These are phyloP conservation scores for Ceratocystis variospora DNA, from an alignment of 2,329 filamentous ascomycete species.

Conservation along the genomic window DNA sequence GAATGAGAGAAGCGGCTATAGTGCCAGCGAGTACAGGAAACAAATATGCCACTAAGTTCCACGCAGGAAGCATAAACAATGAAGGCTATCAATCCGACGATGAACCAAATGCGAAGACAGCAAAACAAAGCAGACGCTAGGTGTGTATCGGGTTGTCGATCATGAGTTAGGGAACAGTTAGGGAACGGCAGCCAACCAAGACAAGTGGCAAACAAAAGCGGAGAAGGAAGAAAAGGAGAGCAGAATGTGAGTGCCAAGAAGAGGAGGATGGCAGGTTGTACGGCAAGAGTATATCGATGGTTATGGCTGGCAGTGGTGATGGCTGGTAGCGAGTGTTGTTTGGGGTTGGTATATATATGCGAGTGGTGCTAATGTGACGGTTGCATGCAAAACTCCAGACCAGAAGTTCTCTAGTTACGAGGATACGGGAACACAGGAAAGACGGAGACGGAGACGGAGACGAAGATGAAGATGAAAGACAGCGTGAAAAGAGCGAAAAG, in stretches of 20 bases:
- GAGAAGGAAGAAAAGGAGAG: neutral
- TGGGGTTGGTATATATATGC: neutral
- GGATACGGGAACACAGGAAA: neutral
- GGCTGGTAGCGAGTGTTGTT: neutral
- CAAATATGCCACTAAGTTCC: no score
- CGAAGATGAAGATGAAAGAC: no score
- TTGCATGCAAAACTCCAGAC: neutral
- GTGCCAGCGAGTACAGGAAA: neutral
- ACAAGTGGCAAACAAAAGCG: neutral
- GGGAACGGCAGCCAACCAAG: neutral
- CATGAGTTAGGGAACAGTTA: constrained; percentile 5
- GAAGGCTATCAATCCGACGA: neutral
- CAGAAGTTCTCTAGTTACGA: no score
- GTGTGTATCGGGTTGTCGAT: constrained; percentile 13
- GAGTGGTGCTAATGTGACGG: neutral
- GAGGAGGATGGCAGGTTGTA: neutral
- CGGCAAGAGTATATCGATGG: neutral
- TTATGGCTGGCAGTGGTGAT: neutral
- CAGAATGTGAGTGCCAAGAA: neutral
- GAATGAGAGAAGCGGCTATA: neutral
- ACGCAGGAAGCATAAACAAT: neutral
- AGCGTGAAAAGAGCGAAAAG: no score
- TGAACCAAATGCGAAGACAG: neutral
- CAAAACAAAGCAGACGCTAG: constrained; percentile 14
- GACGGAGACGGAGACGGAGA: neutral